A percentile compares a stretch with the other conserved stretches of the same genome.
Evolutionary conservation across 768 basidiomycete species (phyloP).

Genomic region (Lactifluus piperatus): DNA sequence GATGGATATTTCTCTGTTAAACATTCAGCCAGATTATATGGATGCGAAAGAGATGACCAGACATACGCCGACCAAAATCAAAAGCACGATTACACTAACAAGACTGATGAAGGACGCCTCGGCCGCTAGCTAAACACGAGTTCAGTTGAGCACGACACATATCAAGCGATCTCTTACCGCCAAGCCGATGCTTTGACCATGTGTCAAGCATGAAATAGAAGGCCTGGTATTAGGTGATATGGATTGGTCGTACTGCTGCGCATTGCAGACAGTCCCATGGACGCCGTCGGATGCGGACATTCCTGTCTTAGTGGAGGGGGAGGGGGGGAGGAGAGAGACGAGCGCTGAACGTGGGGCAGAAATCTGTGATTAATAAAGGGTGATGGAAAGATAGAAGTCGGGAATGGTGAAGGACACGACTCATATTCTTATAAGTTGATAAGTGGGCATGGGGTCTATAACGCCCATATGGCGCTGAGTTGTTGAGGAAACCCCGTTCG

Average conservation of each 20-base stretch:
- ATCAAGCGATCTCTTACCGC: constrained; percentile 27
- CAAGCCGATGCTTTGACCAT: background rate
- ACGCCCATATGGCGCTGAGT: background rate
- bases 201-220: background rate
- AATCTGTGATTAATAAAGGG: background rate
- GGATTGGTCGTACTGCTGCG: background rate
- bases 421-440: background rate
- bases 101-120: constrained; percentile 24
- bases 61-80: constrained; percentile 6
- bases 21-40: background rate
- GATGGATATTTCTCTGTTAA: too few species aligned
- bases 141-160: background rate
- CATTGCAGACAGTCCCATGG: background rate
- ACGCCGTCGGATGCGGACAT: background rate
- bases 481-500: background rate
- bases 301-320: background rate
- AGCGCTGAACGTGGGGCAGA: background rate
- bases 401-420: too few species aligned
- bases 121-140: constrained; percentile 26
- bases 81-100: background rate
- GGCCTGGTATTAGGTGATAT: background rate
- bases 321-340: background rate
- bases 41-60: background rate
- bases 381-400: background rate
- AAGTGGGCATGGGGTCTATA: background rate